These are phyloP conservation scores for Telopea speciosissima DNA, from an alignment of 177 flowering plant species.

Conservation along the genomic window DNA sequence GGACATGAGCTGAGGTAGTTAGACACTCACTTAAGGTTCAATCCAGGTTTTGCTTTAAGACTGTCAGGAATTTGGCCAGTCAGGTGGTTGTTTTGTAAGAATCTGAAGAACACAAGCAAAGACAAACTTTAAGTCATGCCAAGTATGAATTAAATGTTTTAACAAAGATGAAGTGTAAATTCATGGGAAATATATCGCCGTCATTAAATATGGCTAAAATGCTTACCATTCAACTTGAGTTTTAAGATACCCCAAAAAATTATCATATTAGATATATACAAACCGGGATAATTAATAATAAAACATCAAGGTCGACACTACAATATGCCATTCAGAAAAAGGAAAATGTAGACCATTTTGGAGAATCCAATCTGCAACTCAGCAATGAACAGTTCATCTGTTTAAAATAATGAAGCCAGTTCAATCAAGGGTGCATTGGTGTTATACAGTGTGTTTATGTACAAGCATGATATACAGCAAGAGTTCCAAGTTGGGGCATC, in stretches of 20 bases:
- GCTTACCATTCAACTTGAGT: not conserved
- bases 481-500: not conserved
- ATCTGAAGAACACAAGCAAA: constrained; percentile 37
- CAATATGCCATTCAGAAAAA: not conserved
- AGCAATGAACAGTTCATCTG: not conserved
- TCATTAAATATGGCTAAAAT: not conserved
- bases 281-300: not conserved
- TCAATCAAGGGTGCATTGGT: not conserved
- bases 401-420: not conserved
- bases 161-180: not conserved
- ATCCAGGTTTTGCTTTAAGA: constrained; percentile 50
- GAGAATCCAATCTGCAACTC: not conserved
- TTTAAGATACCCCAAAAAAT: not conserved
- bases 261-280: not conserved
- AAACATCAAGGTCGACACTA: not conserved
- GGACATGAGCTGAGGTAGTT: not conserved
- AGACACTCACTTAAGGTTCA: constrained; percentile 50
- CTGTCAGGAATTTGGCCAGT: constrained; percentile 65
- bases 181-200: not conserved
- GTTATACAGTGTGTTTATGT: not conserved
- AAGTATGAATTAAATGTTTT: not conserved
- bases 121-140: constrained; percentile 1
- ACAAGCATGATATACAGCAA: not conserved
- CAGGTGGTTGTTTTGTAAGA: constrained; percentile 72
- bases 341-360: too few species aligned